Evolutionary conservation across 2,329 filamentous ascomycete genomes (phyloP).

Genomic region (Lasiodiplodia theobromae): DNA sequence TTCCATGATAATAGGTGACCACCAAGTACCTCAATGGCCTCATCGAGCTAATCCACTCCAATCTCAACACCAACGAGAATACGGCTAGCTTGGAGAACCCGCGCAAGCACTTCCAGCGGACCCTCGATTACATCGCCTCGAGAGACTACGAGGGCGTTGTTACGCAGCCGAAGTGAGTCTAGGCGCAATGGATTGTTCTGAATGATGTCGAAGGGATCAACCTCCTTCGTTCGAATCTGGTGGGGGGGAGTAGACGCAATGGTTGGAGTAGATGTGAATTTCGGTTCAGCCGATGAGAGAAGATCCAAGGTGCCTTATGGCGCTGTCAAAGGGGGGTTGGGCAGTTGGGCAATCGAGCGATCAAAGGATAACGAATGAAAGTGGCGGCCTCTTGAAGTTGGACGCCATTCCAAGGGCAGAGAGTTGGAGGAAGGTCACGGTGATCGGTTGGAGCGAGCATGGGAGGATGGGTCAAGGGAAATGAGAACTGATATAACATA

Average conservation of each 20-base stretch:
- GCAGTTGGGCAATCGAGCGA: background rate
- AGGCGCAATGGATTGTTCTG: background rate
- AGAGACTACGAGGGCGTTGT: constrained; percentile 94
- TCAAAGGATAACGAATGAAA: background rate
- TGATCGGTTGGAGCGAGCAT: background rate
- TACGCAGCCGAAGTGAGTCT: constrained; percentile 62
- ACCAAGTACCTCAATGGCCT: constrained; percentile 98
- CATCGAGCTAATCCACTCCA: constrained; percentile 97
- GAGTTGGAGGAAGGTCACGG: background rate
- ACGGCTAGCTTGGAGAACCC: constrained; percentile 85
- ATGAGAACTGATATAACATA: background rate
- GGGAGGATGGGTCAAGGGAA: background rate
- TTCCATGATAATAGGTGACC: constrained; percentile 66
- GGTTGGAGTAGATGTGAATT: background rate
- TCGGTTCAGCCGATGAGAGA: background rate
- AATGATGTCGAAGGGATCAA: background rate
- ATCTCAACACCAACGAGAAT: constrained; percentile 85
- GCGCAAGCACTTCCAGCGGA: constrained; percentile 92
- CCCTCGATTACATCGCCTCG: constrained; percentile 89
- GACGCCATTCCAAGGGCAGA: background rate
- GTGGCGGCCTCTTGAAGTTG: background rate
- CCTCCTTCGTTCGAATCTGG: background rate
- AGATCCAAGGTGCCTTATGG: background rate
- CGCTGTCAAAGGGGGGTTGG: background rate
- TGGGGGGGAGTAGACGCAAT: background rate